A percentile compares a stretch with the other conserved stretches of the same genome.
Conservation (phyloP, 1,139 yeast genomes). For the Suhomyces guaymorum region DNA sequence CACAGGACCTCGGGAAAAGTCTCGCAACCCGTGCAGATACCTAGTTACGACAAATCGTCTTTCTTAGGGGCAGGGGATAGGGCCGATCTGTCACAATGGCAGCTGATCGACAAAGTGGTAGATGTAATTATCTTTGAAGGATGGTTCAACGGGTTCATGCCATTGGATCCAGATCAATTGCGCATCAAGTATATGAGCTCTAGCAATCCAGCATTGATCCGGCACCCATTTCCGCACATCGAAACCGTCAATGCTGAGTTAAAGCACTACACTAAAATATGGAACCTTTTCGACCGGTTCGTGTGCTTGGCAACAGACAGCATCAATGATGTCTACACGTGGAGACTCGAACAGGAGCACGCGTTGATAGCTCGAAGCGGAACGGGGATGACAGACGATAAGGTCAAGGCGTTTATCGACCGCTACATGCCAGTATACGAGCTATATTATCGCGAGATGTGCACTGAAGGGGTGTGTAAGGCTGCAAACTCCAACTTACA, state of each 20-base stretch:
- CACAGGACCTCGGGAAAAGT: conserved; percentile 6
- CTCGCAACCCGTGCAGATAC: conserved; percentile 44
- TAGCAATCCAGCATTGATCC: conserved; percentile 23
- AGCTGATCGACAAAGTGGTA: conserved; percentile 34
- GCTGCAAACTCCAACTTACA: conserved; percentile 9
- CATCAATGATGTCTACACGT: conserved; percentile 63
- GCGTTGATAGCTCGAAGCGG: conserved; percentile 56
- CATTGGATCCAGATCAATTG: conserved; percentile 33
- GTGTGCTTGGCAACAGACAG: conserved; percentile 63
- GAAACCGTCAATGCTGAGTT: conserved; percentile 53
- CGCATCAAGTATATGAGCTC: conserved; percentile 24
- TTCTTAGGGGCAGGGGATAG: conserved; percentile 81
- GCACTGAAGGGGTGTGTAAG: conserved; percentile 13
- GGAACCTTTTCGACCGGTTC: conserved; percentile 61
- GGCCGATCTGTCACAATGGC: conserved; percentile 39
- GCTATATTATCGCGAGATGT: conserved; percentile 57
- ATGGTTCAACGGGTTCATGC: conserved; percentile 83
- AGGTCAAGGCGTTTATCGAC: conserved; percentile 68
- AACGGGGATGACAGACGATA: conserved; percentile 73
- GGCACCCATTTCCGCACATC: conserved; percentile 29
- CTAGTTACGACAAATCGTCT: conserved; percentile 79
- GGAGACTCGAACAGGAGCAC: conserved; percentile 90
- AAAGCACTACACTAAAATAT: conserved; percentile 50
- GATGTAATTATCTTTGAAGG: conserved; percentile 85
- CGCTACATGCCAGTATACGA: conserved; percentile 87